Evolutionary conservation across 352 stramenopile species (phyloP).

Genomic region (Phytophthora meadii): DNA sequence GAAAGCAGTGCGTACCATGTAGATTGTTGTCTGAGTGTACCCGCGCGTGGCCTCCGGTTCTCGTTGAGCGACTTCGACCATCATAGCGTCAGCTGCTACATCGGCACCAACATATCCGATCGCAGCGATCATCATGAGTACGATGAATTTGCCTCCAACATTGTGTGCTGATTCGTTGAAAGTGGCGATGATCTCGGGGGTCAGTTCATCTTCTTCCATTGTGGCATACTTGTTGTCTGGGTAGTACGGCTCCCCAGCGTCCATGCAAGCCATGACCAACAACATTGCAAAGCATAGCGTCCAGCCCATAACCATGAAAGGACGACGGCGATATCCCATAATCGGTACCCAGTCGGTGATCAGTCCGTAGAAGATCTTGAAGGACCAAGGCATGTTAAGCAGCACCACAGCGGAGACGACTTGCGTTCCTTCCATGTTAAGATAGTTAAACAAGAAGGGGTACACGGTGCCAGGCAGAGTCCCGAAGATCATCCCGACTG

Average conservation of each 20-base stretch:
- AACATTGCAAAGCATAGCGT: slow-evolving; percentile 48
- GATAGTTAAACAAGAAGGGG: slow-evolving; percentile 51
- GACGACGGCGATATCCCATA: slow-evolving; percentile 55
- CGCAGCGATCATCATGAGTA: slow-evolving; percentile 54
- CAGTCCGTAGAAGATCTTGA: slow-evolving; percentile 64
- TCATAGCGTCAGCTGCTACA: slow-evolving; percentile 46
- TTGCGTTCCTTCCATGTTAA: slow-evolving; percentile 52
- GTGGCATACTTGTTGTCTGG: slow-evolving; percentile 28
- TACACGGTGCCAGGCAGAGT: slow-evolving; percentile 51
- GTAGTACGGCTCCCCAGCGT: slow-evolving; percentile 55
- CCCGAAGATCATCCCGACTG: slow-evolving; percentile 52
- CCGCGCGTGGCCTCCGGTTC: slow-evolving; percentile 36
- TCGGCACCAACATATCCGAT: slow-evolving; percentile 54
- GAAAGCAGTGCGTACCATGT: slow-evolving; percentile 49
- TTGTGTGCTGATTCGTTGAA: slow-evolving; percentile 40
- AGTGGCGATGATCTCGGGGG: slow-evolving; percentile 25
- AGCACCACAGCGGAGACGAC: slow-evolving; percentile 46
- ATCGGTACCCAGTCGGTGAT: slow-evolving; percentile 58
- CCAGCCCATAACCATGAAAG: slow-evolving; percentile 68
- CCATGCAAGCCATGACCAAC: slow-evolving; percentile 48
- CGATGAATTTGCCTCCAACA: slow-evolving; percentile 46
- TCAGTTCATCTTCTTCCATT: slow-evolving; percentile 25
- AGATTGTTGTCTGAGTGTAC: slow-evolving; percentile 39
- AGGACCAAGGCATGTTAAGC: slow-evolving; percentile 55
- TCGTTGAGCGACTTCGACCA: slow-evolving; percentile 47